A percentile compares a stretch with the other conserved stretches of the same genome.
phyloP scores from a whole-genome alignment of 1,284 basidiomycete species.

The Cutaneotrichosporon mucoides region DNA sequence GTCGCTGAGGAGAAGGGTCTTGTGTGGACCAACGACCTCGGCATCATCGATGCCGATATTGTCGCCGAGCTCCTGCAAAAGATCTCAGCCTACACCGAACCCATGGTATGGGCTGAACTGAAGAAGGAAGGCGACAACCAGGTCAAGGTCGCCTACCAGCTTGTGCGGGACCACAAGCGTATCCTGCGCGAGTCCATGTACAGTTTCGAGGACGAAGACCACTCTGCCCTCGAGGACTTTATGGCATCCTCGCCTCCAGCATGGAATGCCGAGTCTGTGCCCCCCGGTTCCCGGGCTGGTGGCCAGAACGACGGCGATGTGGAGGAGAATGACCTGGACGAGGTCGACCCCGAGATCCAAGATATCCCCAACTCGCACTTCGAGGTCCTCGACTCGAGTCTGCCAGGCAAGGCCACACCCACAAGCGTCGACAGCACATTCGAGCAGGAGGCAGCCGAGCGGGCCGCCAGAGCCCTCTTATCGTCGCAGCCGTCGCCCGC shows the following conservation, averaged over 20 bases:
- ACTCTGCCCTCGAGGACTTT: constrained; percentile 53
- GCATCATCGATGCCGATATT: constrained; percentile 82
- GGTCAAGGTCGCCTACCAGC: constrained; percentile 94
- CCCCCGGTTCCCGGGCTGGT: not conserved
- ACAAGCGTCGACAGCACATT: not conserved
- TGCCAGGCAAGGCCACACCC: constrained; percentile 55
- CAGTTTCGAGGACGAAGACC: constrained; percentile 41
- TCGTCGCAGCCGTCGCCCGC: constrained; percentile 8
- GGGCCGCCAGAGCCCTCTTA: constrained; percentile 42
- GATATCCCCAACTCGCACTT: constrained; percentile 61
- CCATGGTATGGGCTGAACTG: constrained; percentile 81
- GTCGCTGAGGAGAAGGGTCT: constrained; percentile 48
- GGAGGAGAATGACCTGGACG: constrained; percentile 52
- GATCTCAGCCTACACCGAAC: constrained; percentile 71
- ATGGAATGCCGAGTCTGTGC: constrained; percentile 51
- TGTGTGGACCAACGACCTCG: constrained; percentile 57
- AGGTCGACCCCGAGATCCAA: constrained; percentile 52
- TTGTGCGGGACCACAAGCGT: constrained; percentile 82
- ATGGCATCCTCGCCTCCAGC: constrained; percentile 53
- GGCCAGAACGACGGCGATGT: constrained; percentile 14
- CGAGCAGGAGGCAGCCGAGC: constrained; percentile 37
- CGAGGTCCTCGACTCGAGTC: constrained; percentile 75
- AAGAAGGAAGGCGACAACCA: constrained; percentile 84
- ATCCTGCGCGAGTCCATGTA: constrained; percentile 64
- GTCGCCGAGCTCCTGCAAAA: constrained; percentile 73